Percentiles rank a stretch among this genome's conserved stretches.
These are phyloP conservation scores for Halocafeteria seosinensis DNA, from an alignment of 108 stramenopile species.

Conservation along the genomic window DNA sequence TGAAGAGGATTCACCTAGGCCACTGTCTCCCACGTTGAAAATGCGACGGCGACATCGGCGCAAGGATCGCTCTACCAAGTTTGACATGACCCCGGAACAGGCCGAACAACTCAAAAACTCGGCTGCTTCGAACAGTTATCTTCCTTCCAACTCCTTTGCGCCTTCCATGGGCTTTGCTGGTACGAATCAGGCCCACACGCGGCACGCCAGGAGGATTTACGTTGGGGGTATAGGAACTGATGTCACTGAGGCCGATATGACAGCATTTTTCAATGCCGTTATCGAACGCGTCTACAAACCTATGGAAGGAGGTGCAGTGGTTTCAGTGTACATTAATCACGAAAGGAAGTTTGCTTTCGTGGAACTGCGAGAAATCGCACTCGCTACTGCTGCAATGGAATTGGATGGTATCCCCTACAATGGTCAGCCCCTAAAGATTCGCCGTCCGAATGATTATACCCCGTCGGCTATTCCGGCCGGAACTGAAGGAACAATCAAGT, in stretches of 20 bases:
- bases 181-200: background rate
- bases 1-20: too few species aligned
- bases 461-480: constrained; percentile 53
- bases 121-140: too few species aligned
- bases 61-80: too few species aligned
- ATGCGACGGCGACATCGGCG: too few species aligned
- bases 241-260: constrained; percentile 55
- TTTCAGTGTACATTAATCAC: constrained; percentile 73
- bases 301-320: constrained; percentile 51
- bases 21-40: too few species aligned
- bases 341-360: constrained; percentile 83
- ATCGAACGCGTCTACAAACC: constrained; percentile 24
- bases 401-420: constrained; percentile 72
- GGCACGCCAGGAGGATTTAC: constrained; percentile 78
- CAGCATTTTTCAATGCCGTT: constrained; percentile 58
- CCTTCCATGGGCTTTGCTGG: background rate
- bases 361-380: constrained; percentile 77
- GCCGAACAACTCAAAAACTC: too few species aligned
- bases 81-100: too few species aligned
- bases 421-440: constrained; percentile 61
- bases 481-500: background rate
- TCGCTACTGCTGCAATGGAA: constrained; percentile 65
- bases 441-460: constrained; percentile 90
- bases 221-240: constrained; percentile 56
- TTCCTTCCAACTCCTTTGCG: too few species aligned